Evolutionary conservation across 371 early-diverging fungal genomes (phyloP).

Genomic region (Mucor irregularis): DNA sequence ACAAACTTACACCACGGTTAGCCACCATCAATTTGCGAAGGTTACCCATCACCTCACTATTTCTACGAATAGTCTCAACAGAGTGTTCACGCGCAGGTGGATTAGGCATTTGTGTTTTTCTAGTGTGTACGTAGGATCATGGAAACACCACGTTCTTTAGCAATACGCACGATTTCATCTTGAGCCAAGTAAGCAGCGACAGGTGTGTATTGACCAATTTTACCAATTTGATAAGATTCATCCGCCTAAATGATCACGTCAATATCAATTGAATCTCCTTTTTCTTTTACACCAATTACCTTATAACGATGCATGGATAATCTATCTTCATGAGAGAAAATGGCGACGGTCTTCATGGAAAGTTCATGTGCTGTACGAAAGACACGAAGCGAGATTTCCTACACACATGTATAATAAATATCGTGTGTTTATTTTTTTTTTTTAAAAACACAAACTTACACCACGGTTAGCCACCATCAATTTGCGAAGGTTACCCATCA

Average conservation of each 20-base stretch:
- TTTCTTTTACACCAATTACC: constrained; percentile 35
- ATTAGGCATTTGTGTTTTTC: constrained; percentile 6
- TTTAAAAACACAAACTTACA: constrained; percentile 33
- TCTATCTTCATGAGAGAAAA: constrained; percentile 90
- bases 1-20: constrained; percentile 63
- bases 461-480: constrained; percentile 69
- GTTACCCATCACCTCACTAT: constrained; percentile 51
- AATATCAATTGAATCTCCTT: background rate
- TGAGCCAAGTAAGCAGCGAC: constrained; percentile 94
- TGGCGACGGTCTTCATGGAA: constrained; percentile 85
- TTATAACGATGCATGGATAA: constrained; percentile 92
- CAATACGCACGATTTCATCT: constrained; percentile 88
- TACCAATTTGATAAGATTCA: constrained; percentile 91
- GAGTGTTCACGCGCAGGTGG: constrained; percentile 54
- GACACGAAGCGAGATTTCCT: constrained; percentile 93
- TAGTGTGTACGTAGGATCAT: too few species aligned
- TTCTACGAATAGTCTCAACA: constrained; percentile 65
- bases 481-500: constrained; percentile 54
- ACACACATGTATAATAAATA: background rate
- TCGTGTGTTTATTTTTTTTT: background rate
- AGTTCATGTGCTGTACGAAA: constrained; percentile 92
- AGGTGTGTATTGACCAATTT: constrained; percentile 78
- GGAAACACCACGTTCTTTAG: constrained; percentile 75
- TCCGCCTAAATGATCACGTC: constrained; percentile 65
- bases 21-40: constrained; percentile 63